A percentile compares a stretch with the other conserved stretches of the same genome.
Conservation (phyloP, 306 rosid genomes). For the apple (Malus domestica) region DNA sequence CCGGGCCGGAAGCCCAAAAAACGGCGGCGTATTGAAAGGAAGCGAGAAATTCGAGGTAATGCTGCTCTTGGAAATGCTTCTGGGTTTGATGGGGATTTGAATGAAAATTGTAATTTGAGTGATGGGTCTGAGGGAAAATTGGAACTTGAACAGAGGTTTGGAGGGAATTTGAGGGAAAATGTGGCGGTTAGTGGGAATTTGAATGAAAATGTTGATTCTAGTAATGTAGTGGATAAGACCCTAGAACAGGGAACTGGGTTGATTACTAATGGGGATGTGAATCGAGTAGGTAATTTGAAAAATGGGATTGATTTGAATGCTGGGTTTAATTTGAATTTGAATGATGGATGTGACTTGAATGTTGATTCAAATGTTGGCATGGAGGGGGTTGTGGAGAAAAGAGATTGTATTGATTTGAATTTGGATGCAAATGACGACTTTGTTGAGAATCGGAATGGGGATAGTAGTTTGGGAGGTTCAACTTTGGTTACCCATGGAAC, state of each 20-base stretch:
- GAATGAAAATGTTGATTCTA: slow-evolving; percentile 23
- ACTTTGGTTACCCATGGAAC: slow-evolving; percentile 25
- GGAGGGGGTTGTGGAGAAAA: slow-evolving; percentile 25
- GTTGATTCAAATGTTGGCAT: slow-evolving; percentile 6
- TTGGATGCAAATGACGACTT: slow-evolving; percentile 54
- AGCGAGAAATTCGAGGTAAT: slow-evolving; percentile 15
- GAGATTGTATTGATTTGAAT: slow-evolving; percentile 72
- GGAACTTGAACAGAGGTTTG: slow-evolving; percentile 25
- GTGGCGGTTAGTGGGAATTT: slow-evolving; percentile 16
- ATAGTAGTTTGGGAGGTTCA: slow-evolving; percentile 11
- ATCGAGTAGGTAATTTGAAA: slow-evolving; percentile 22
- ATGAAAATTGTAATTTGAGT: slow-evolving; percentile 18
- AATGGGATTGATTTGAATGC: slow-evolving; percentile 73
- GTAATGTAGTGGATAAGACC: slow-evolving; percentile 18
- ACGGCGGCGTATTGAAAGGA: slow-evolving; percentile 41
- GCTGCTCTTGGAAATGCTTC: slow-evolving; percentile 36
- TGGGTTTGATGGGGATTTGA: slow-evolving; percentile 27
- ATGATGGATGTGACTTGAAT: slow-evolving; percentile 28
- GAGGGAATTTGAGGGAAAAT: slow-evolving; percentile 23
- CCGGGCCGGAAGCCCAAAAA: slow-evolving; percentile 67
- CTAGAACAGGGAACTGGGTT: slow-evolving; percentile 13
- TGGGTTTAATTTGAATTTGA: slow-evolving; percentile 45
- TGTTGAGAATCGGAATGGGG: slow-evolving; percentile 26
- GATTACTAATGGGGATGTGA: slow-evolving; percentile 23
- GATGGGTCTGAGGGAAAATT: slow-evolving; percentile 18